Conservation (phyloP, 2,329 filamentous ascomycete genomes). For the Blastomyces percursus region DNA sequence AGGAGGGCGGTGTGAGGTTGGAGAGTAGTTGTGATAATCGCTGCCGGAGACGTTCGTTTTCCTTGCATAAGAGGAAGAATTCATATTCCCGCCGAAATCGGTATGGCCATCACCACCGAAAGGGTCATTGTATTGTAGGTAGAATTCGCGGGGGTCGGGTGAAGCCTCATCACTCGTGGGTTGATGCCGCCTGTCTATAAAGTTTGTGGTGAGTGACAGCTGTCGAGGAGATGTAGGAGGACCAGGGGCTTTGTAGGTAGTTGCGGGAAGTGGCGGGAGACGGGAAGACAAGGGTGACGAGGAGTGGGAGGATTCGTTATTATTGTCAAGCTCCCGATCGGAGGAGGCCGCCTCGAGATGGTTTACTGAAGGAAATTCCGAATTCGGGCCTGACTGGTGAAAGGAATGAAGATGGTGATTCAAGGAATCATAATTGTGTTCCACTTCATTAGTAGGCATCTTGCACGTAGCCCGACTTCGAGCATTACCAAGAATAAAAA, state of each 20-base stretch:
- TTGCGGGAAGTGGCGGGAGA: constrained; percentile 16
- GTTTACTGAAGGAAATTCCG: constrained; percentile 25
- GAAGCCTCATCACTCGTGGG: constrained; percentile 21
- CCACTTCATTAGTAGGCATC: constrained; percentile 29
- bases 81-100: constrained; percentile 14
- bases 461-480: constrained; percentile 27
- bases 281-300: constrained; percentile 16
- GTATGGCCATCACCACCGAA: constrained; percentile 21
- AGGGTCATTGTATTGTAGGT: constrained; percentile 35
- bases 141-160: constrained; percentile 43
- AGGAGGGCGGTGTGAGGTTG: constrained; percentile 10
- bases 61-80: constrained; percentile 13
- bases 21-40: constrained; percentile 7
- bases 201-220: constrained; percentile 16
- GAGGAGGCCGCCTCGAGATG: constrained; percentile 18
- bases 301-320: constrained; percentile 18
- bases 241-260: constrained; percentile 21
- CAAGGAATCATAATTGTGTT: constrained; percentile 30
- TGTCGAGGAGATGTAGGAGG: constrained; percentile 16
- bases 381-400: constrained; percentile 15
- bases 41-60: constrained; percentile 5
- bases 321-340: constrained; percentile 15
- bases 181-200: constrained; percentile 10
- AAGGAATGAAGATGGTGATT: constrained; percentile 13
- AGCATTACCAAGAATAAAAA: constrained; percentile 21